phyloP scores from a whole-genome alignment of 768 basidiomycete genomes.

The Lactifluus volemus region DNA sequence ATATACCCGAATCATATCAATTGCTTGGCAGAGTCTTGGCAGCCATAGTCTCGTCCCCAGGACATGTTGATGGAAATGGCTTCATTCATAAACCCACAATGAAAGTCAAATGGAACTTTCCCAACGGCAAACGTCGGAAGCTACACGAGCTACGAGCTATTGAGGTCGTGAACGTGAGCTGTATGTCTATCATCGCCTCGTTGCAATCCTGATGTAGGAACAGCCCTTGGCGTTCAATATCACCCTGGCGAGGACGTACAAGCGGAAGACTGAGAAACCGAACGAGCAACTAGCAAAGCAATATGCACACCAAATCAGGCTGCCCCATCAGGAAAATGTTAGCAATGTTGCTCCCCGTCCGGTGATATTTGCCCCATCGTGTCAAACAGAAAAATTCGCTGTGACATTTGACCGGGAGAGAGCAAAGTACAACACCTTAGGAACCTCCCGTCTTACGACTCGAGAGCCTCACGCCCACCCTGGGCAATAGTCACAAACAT shows the following conservation, averaged over 20 bases:
- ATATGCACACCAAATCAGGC: neutral
- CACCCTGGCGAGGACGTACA: slow-evolving; percentile 82
- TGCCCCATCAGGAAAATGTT: neutral
- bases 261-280: slow-evolving; percentile 76
- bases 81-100: slow-evolving; percentile 94
- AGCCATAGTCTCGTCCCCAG: slow-evolving; percentile 29
- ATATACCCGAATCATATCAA: no score
- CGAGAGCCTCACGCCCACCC: no score
- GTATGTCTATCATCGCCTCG: neutral
- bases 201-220: neutral
- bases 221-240: slow-evolving; percentile 67
- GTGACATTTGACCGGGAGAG: no score
- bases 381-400: no score
- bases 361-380: neutral
- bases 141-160: slow-evolving; percentile 73
- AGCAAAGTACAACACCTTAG: no score
- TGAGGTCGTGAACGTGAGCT: slow-evolving; percentile 44
- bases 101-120: slow-evolving; percentile 93
- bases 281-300: slow-evolving; percentile 47
- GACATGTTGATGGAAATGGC: slow-evolving; percentile 51
- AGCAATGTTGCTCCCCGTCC: neutral
- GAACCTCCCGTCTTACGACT: no score
- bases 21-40: neutral
- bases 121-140: slow-evolving; percentile 91
- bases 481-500: no score